Percentiles rank a stretch among this genome's conserved stretches.
Conservation (phyloP, 179 eudicot species). For the Monotropa hypopitys region DNA sequence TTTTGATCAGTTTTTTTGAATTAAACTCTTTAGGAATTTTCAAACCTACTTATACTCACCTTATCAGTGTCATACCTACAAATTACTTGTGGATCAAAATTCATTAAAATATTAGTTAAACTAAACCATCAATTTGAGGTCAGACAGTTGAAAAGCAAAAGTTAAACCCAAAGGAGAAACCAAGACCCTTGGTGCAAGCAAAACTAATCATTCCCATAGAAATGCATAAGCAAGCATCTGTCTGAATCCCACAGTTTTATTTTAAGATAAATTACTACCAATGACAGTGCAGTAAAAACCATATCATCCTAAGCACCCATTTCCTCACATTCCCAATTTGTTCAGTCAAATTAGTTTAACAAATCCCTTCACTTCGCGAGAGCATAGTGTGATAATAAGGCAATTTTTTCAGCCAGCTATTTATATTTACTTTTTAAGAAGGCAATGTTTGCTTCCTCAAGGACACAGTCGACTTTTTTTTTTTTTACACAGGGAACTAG, state of each 20-base stretch:
- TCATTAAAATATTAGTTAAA: too few relatives aligned
- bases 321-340: slow-evolving; percentile 1
- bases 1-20: too few relatives aligned
- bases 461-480: background rate
- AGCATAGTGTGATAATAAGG: background rate
- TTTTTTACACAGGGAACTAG: slow-evolving; percentile 14
- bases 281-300: background rate
- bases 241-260: background rate
- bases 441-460: slow-evolving; percentile 5
- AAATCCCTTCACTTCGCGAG: background rate
- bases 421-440: slow-evolving; percentile 13
- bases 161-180: background rate
- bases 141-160: background rate
- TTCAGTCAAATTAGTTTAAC: background rate
- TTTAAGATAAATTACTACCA: background rate
- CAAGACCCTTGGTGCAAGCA: background rate
- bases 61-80: too few relatives aligned
- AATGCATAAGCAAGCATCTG: background rate
- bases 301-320: slow-evolving; percentile 3
- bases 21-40: too few relatives aligned
- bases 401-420: slow-evolving; percentile 3
- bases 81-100: too few relatives aligned
- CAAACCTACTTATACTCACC: too few relatives aligned
- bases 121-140: background rate
- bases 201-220: background rate